Base-by-base conservation (phyloP, 306 rosid genomes). In the Glycyrrhiza uralensis region DNA sequence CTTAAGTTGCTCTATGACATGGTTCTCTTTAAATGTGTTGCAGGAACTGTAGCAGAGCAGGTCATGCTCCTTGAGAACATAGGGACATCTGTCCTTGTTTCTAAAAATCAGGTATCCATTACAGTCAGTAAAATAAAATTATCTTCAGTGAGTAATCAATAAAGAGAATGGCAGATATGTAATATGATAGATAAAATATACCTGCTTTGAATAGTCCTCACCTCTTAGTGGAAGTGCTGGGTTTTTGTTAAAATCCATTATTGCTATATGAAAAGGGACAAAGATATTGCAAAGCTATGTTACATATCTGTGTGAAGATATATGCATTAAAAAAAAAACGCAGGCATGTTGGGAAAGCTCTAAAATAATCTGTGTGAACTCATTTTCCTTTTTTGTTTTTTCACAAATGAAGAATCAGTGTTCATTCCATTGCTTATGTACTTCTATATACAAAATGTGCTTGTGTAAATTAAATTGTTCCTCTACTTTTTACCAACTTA, bases 11-110 rank as follows among this genome's bases (percentile, higher is more conserved):
- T 42, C 7, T 65, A 10, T 74, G 59, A 83, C 51, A 33, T 51
- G 20, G 64, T 73, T 49, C 47, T 50, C n/a, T 63, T 30, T 45
- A 67, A n/a, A 39, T 38, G 60, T 56, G 22, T 77, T 81, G 74
- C 85, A 94, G 97, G 98, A 59, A 80, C 95, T 57, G 95, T 89
- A 33, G 60, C 97, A 26, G 98, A 94, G 85, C 98, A 94, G 83
- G 91, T 94, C 75, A 94, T 94, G 98, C 83, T 87, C 71, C 96
- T 94, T 12, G 98, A 94, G 83, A 94, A 94, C 68, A 91, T 94
- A 59, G 98, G 97, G 70, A 89, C 98, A 32, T 94, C 98, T n/a
- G 85, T 94, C 69, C 97, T 91, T 55, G 97, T 94, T 82, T 94
- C 97, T 8, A 73, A 91, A 73, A 88, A 86, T 71, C 98, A 94